Conservation (phyloP, 1,284 basidiomycete species). For the Polyporus tsugae region DNA sequence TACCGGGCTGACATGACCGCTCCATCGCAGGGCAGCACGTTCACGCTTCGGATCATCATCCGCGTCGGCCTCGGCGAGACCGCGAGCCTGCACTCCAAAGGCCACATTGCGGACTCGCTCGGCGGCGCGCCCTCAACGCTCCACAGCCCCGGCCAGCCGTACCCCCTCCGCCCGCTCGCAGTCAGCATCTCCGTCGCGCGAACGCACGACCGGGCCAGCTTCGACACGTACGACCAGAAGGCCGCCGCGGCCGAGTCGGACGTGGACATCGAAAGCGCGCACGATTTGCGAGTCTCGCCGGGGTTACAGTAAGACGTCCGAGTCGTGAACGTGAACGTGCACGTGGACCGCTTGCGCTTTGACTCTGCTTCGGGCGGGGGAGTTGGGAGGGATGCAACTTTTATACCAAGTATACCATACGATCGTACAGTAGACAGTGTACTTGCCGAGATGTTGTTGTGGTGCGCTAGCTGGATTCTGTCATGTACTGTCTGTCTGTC, state of each 20-base stretch:
- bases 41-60: constrained; percentile 35
- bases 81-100: constrained; percentile 20
- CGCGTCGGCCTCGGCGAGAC: constrained; percentile 31
- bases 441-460: neutral
- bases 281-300: neutral
- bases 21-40: constrained; percentile 24
- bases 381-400: too few relatives aligned
- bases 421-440: too few relatives aligned
- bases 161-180: constrained; percentile 16
- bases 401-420: too few relatives aligned
- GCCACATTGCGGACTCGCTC: constrained; percentile 6
- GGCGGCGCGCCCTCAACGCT: neutral
- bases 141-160: neutral
- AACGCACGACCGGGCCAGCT: neutral
- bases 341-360: too few relatives aligned
- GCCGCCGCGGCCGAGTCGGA: neutral
- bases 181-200: constrained; percentile 11
- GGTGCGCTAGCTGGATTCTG: neutral
- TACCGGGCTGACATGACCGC: neutral
- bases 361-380: too few relatives aligned
- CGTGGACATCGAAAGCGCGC: neutral
- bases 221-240: neutral
- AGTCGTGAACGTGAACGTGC: neutral
- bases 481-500: neutral
- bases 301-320: too few relatives aligned